These are phyloP conservation scores for Podospora australis DNA, from an alignment of 495 filamentous ascomycete genomes.

Conservation along the genomic window DNA sequence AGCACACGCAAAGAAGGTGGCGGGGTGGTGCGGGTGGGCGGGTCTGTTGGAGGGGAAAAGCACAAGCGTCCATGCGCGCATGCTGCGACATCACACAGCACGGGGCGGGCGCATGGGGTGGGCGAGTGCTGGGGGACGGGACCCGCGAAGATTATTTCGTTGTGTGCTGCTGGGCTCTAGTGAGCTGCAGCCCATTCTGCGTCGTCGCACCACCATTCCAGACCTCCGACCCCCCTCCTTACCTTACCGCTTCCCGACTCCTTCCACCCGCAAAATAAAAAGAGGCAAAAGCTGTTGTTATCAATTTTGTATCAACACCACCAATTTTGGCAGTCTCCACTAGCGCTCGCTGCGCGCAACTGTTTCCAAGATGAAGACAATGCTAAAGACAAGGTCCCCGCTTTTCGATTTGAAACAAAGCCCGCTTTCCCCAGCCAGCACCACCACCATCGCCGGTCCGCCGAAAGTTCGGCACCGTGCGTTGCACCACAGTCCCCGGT, in stretches of 20 bases:
- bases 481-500: conserved; percentile 4
- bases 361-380: conserved; percentile 29
- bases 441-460: conserved; percentile 1
- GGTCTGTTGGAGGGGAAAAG: conserved; percentile 14
- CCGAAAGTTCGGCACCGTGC: conserved; percentile 32
- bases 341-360: conserved; percentile 7
- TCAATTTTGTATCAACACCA: conserved; percentile 12
- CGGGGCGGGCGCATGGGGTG: conserved; percentile 9
- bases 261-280: conserved; percentile 9
- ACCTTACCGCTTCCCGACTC: conserved; percentile 15
- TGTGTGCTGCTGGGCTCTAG: conserved; percentile 23
- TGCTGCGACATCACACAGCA: conserved; percentile 22
- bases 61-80: conserved; percentile 17
- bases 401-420: conserved; percentile 17
- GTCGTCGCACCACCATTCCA: conserved; percentile 20
- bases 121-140: conserved; percentile 1
- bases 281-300: conserved; percentile 4
- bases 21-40: conserved; percentile 25
- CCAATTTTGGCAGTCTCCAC: conserved; percentile 3
- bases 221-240: conserved; percentile 7
- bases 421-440: background rate
- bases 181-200: conserved; percentile 18
- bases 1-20: too few species aligned
- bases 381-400: conserved; percentile 51
- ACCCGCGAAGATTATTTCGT: conserved; percentile 19